Percentiles rank a stretch among this genome's conserved stretches.
phyloP scores from a whole-genome alignment of 495 filamentous ascomycete genomes.

The Chaetomium cochliodes region DNA sequence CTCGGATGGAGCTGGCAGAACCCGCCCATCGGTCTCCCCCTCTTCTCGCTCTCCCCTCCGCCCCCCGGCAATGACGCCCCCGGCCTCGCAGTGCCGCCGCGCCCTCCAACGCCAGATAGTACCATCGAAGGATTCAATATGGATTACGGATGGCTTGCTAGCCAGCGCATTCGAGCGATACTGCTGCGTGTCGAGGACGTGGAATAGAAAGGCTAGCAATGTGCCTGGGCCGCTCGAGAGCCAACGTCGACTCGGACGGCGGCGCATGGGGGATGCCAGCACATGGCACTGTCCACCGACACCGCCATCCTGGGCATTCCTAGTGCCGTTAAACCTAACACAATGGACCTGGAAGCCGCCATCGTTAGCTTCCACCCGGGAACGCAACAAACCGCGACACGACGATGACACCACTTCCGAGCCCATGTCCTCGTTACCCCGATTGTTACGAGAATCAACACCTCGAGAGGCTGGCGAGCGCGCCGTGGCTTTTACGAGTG shows the following conservation, averaged over 20 bases:
- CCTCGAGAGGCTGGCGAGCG: neutral
- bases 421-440: neutral
- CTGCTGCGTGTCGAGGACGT: conserved; percentile 31
- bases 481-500: neutral
- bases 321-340: conserved; percentile 40
- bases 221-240: conserved; percentile 53
- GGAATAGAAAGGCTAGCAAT: conserved; percentile 33
- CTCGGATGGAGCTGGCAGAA: conserved; percentile 16
- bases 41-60: conserved; percentile 3
- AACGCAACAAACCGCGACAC: neutral
- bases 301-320: conserved; percentile 43
- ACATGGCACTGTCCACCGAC: conserved; percentile 37
- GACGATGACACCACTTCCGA: neutral
- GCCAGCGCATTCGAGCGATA: conserved; percentile 43
- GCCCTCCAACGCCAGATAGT: conserved; percentile 40
- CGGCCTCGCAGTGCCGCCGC: conserved; percentile 43
- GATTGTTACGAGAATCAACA: neutral
- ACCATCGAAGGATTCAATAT: conserved; percentile 38
- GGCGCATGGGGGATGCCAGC: conserved; percentile 49
- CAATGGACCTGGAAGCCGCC: conserved; percentile 54
- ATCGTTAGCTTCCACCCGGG: conserved; percentile 14
- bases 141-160: conserved; percentile 48
- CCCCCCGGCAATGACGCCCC: conserved; percentile 37
- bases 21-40: conserved; percentile 9
- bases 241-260: conserved; percentile 52